Evolutionary conservation across 768 basidiomycete genomes (phyloP), one percentile per base, ranked within the genome.

Genomic region (Tulasnella sp.): DNA sequence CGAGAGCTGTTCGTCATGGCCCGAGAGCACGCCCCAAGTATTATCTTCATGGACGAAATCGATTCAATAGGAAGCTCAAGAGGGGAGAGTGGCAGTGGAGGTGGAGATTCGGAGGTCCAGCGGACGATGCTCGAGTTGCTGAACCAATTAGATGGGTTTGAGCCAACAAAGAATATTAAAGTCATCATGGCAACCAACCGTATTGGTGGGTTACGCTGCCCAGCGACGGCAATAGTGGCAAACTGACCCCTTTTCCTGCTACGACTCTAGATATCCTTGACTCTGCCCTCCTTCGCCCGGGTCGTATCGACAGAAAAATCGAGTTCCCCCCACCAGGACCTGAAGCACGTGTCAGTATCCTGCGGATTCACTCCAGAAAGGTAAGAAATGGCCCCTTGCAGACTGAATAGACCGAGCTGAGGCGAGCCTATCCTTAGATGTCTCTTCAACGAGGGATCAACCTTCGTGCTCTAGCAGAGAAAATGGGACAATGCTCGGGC

Each of bases 21-120:
- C 3, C 86, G 96, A 81, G 97, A 98, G 85, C 96, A 98, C 83
- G 97, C 97, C 44, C 97, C 97, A 46, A 94, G 93, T 85, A 98
- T 99, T 86, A 98, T 99, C 84, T 98, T 99, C 88, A 98, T 99
- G 97, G 97, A 98, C 85, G 97, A 98, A 86, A 98, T 99, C 81
- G 97, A 99, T 86, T 96, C 94, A 27, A 99, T 99, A 83, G 97
- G 97, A 77, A 94, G 92, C 81, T 95, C 95, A 81, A 87, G 97
- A 84, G 95, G 97, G 16, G 94, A 96, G 82, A 87, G 89, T 42
- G 92, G 92, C 10, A 89, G 88, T 31, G 89, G 90, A 9, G 88
- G 89, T 39, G 94, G 94, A 1, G 94, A 96, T 83, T 94, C 92
- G 3, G 95, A 96, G 85, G 94, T 95, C 80, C 94, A 96, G 87